phyloP scores from a whole-genome alignment of 2,329 filamentous ascomycete species.

The Neofusicoccum laricinum region DNA sequence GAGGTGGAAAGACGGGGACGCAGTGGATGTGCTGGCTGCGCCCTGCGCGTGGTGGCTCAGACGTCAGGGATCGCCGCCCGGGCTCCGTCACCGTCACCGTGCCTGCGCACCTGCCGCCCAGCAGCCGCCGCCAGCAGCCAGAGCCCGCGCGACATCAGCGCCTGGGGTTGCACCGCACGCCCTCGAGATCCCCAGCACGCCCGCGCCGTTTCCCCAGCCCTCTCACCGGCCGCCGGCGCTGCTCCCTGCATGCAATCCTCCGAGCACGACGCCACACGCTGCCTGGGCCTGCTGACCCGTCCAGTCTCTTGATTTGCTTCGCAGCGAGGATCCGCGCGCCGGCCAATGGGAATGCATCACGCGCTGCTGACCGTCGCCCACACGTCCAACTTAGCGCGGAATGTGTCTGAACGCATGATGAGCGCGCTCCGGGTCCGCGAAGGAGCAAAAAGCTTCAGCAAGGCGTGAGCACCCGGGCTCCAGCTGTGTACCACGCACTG shows the following conservation, averaged over 20 bases:
- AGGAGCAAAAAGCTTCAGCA: background rate
- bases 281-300: constrained; percentile 1
- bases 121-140: background rate
- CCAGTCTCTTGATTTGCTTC: background rate
- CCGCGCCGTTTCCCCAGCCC: background rate
- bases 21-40: background rate
- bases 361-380: constrained; percentile 3
- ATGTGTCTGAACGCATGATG: background rate
- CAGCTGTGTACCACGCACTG: background rate
- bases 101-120: background rate
- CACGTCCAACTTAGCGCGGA: background rate
- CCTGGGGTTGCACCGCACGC: background rate
- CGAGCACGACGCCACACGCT: constrained; percentile 1
- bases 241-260: background rate
- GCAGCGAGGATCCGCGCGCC: background rate
- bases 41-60: constrained; percentile 10
- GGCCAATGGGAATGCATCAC: constrained; percentile 8
- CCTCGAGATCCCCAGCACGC: background rate
- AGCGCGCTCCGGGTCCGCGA: background rate
- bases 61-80: background rate
- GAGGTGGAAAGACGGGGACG: background rate
- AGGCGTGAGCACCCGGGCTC: background rate
- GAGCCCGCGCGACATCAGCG: no score
- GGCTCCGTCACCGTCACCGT: background rate
- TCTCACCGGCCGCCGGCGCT: background rate